Percentiles rank a stretch among this genome's conserved stretches.
Evolutionary conservation across 768 basidiomycete genomes (phyloP).

Genomic region (Psilocybe tampanensis): DNA sequence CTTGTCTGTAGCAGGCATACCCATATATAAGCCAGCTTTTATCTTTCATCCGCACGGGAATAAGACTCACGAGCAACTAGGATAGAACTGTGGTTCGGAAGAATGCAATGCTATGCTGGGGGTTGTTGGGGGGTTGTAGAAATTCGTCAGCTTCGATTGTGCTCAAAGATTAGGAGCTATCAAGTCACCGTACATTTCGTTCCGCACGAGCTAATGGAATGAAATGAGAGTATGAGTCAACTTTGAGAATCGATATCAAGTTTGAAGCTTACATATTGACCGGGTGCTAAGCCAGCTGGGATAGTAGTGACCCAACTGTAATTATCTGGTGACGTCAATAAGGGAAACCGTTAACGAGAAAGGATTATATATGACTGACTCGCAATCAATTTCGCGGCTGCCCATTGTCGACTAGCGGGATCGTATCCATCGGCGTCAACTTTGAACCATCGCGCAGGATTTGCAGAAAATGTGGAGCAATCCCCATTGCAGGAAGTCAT

Average conservation of each 20-base stretch:
- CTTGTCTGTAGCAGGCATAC: conserved; percentile 25
- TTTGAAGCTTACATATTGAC: conserved; percentile 47
- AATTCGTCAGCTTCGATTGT: conserved; percentile 7
- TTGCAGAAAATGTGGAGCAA: conserved; percentile 40
- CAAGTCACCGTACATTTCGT: conserved; percentile 43
- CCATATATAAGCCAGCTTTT: conserved; percentile 4
- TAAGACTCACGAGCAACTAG: conserved; percentile 48
- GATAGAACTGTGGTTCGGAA: conserved; percentile 45
- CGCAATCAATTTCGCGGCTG: conserved; percentile 42
- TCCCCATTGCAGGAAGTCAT: conserved; percentile 52
- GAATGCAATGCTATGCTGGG: conserved; percentile 48
- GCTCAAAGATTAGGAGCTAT: neutral
- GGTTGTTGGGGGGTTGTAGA: conserved; percentile 1
- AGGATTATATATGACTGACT: conserved; percentile 28
- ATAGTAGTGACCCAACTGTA: conserved; percentile 46
- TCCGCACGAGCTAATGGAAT: conserved; percentile 40
- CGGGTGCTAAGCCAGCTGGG: conserved; percentile 41
- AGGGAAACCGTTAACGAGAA: neutral
- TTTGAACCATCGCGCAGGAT: conserved; percentile 50
- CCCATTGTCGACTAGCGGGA: conserved; percentile 39
- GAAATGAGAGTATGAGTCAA: conserved; percentile 2
- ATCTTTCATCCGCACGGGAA: conserved; percentile 7
- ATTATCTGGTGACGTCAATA: conserved; percentile 29
- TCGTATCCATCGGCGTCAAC: conserved; percentile 48
- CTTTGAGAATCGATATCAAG: neutral